phyloP scores from a whole-genome alignment of 805 yeast species.

The Candida ulmi region DNA sequence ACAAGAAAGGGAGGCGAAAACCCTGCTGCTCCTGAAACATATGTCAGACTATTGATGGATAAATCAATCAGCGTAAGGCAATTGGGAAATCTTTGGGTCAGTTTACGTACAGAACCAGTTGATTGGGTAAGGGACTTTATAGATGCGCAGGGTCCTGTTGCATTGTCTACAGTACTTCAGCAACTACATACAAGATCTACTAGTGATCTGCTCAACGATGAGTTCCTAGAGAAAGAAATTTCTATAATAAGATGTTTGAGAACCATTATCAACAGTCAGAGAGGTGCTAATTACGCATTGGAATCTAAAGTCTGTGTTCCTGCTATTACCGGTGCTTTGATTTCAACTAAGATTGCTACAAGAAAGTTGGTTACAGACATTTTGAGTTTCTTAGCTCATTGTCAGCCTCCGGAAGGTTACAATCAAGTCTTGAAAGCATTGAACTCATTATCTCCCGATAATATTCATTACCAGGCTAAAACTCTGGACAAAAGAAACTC shows the following conservation, averaged over 20 bases:
- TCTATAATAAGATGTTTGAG: conserved; percentile 73
- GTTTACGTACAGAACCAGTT: conserved; percentile 82
- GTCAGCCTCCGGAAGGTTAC: conserved; percentile 41
- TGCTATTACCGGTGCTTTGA: conserved; percentile 64
- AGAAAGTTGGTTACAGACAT: conserved; percentile 78
- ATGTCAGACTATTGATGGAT: conserved; percentile 68
- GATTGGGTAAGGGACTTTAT: conserved; percentile 78
- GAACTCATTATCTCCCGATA: conserved; percentile 23
- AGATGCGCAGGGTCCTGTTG: conserved; percentile 76
- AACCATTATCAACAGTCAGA: conserved; percentile 59
- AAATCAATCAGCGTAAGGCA: conserved; percentile 64
- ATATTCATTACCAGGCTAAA: conserved; percentile 24
- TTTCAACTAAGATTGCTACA: conserved; percentile 71
- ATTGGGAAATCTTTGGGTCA: conserved; percentile 82
- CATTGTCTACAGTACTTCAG: conserved; percentile 61
- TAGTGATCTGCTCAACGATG: conserved; percentile 28
- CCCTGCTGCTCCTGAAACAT: conserved; percentile 55
- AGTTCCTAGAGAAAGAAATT: conserved; percentile 62
- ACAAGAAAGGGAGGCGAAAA: conserved; percentile 24
- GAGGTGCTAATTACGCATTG: conserved; percentile 54
- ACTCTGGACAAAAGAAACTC: conserved; percentile 31
- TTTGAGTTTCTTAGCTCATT: conserved; percentile 49
- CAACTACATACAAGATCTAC: conserved; percentile 35
- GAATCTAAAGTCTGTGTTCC: conserved; percentile 42
- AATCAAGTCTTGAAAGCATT: conserved; percentile 44